Conservation (phyloP, 805 yeast species). For the Brettanomyces sp. region DNA sequence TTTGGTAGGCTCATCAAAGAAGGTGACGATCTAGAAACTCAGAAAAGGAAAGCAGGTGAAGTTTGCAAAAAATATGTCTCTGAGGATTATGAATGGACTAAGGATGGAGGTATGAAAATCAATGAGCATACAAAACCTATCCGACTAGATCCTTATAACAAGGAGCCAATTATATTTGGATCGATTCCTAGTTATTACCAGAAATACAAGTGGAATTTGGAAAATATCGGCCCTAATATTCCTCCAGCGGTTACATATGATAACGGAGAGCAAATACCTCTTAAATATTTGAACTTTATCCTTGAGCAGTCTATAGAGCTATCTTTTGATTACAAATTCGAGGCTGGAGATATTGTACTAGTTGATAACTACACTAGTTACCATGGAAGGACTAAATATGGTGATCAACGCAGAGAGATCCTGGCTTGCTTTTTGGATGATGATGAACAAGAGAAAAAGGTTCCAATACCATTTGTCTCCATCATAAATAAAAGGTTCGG, state of each 20-base stretch:
- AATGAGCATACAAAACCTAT: conserved; percentile 5
- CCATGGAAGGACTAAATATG: conserved; percentile 18
- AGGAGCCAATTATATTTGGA: conserved; percentile 14
- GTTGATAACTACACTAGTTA: conserved; percentile 17
- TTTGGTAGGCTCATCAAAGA: conserved; percentile 3
- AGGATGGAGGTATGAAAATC: conserved; percentile 3
- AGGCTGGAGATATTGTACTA: conserved; percentile 16
- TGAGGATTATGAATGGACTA: conserved; percentile 5
- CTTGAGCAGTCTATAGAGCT: conserved; percentile 14
- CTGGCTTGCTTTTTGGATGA: conserved; percentile 17
- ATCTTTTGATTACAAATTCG: conserved; percentile 13
- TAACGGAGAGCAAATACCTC: conserved; percentile 15
- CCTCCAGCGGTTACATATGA: conserved; percentile 12
- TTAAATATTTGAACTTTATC: conserved; percentile 14
- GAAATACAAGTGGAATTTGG: conserved; percentile 3
- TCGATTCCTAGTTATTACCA: conserved; percentile 17
- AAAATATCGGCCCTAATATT: not conserved
- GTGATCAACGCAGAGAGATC: conserved; percentile 12
- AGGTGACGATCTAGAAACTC: conserved; percentile 4
- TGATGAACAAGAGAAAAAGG: conserved; percentile 2
- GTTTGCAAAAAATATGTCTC: conserved; percentile 1
- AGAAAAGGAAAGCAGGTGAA: conserved; percentile 4
- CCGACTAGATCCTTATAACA: conserved; percentile 5
- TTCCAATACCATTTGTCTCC: not conserved
- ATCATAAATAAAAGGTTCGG: too few relatives aligned